Base-by-base conservation (phyloP, 257 asterid species). In the Asclepias syriaca region DNA sequence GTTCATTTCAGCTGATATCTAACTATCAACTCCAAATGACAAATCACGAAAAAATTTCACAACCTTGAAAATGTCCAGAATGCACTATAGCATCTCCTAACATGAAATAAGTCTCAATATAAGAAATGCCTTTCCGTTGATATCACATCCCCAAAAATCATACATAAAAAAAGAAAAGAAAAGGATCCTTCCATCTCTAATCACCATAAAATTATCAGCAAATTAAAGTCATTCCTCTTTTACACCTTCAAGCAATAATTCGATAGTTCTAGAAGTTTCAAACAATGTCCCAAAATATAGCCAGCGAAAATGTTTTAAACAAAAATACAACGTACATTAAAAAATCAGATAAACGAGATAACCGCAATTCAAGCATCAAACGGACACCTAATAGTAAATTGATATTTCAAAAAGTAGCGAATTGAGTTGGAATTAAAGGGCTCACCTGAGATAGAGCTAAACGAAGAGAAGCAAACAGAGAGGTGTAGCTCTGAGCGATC, bases 381-480 rank as follows among this genome's bases (percentile, higher is more conserved):
- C 19, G 50, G 3, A 64, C 49, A 48, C 19, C 19, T 64, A 2
- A 64, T 0, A 64, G 50, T 14, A 48, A 19, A 39, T 4, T 64
- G 43, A 19, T 64, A 37, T 1, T 14, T 13, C 6, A n/a, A 16
- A 59, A 59, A 61, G 1, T 5, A 34, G 6, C 9, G 21, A 61
- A 61, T 27, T 29, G 19, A 59, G 40, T 29, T 19, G 13, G 46
- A 32, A 61, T 32, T 34, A 6, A 29, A 61, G 48, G 48, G 5
- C 32, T 61, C 64, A 8, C 98, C 97, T 91, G 89, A 13, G 96
- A 86, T 78, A 94, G 96, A 19, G 94, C 73, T 2, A 73, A 75
- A 2, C 96, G 95, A 64, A 91, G 95, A 71, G 97, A 91, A 75
- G 85, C 80, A 77, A 94, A 94, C 63, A 91, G 92, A 79, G 87